Base-by-base conservation (phyloP, 768 basidiomycete species). In the Rhizopogon vesiculosus region DNA sequence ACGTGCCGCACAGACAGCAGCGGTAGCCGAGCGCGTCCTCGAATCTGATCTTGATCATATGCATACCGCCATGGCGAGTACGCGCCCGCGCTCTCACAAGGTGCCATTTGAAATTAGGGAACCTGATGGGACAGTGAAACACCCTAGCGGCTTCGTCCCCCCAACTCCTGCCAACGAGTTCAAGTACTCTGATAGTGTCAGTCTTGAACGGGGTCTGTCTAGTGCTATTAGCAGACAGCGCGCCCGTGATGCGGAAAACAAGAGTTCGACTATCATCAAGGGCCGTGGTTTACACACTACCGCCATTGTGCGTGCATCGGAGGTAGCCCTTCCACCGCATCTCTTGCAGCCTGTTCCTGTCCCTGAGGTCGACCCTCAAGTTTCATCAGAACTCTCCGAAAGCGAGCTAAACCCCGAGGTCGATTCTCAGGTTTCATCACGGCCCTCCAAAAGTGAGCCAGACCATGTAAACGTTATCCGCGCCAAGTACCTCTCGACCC, bases 131-230 rank as follows among this genome's bases (percentile, higher is more conserved):
- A 71, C 61, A 1, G 61, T 76, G 41, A 65, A 65, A 39, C 76
- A 76, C 48, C 69, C 76, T 1, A 75, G 74, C 31, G 77, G 77
- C 1, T 78, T 76, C 59, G 67, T 72, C 9, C 76, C 76, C 2
- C 76, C 76, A 2, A 78, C 76, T 1, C 70, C 76, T 31, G 64
- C 66, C 38, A 59, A 73, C 46, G 72, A 71, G 8, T 78, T 76
- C 62, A 66, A 62, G 45, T 54, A 63, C 16, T 35, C 46, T 8
- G 60, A 58, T 53, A 42, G 45, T 16, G 43, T 43, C 25, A 61
- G n/a, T 19, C 19, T 49, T 3, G 52, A 57, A 22, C 56, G 60
- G 51, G 67, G 61, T 25, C 57, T 66, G 43, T 65, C 62, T 43
- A 54, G 53, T 5, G 45, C 64, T 28, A 43, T 31, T 7, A 46